These are phyloP conservation scores for Colletotrichum neosansevieriae DNA, from an alignment of 2,329 filamentous ascomycete genomes.

Conservation along the genomic window DNA sequence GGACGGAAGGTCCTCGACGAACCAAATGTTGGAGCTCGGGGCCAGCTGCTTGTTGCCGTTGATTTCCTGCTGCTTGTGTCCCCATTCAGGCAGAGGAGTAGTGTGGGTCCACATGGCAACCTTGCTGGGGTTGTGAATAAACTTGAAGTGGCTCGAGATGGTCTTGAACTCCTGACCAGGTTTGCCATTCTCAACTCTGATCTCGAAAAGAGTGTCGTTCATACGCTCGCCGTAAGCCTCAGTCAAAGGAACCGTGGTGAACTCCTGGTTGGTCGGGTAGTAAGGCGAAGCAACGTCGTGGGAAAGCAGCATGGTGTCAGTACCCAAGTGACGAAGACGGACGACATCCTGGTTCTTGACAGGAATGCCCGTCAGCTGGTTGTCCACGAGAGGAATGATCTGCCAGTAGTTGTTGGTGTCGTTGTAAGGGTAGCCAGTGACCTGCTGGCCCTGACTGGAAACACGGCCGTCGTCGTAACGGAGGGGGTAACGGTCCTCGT, in stretches of 20 bases:
- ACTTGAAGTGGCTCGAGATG: conserved; percentile 92
- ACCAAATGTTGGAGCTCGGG: conserved; percentile 94
- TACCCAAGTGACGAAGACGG: conserved; percentile 87
- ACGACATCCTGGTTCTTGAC: conserved; percentile 89
- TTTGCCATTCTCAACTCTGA: conserved; percentile 90
- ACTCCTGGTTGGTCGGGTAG: conserved; percentile 98
- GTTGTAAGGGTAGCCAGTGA: conserved; percentile 97
- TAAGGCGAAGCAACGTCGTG: conserved; percentile 98
- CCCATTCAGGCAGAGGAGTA: conserved; percentile 96
- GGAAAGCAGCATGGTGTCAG: conserved; percentile 86
- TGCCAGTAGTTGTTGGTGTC: conserved; percentile 99
- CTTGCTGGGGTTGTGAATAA: conserved; percentile 93
- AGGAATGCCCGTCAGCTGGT: conserved; percentile 68
- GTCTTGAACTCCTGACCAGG: conserved; percentile 86
- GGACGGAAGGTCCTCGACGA: conserved; percentile 90
- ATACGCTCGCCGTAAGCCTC: conserved; percentile 79
- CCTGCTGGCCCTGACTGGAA: conserved; percentile 97
- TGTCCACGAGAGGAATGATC: conserved; percentile 78
- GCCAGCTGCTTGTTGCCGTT: conserved; percentile 98
- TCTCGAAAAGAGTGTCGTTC: conserved; percentile 93
- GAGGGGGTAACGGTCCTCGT: conserved; percentile 88
- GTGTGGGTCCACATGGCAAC: conserved; percentile 99
- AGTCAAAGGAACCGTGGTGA: conserved; percentile 82
- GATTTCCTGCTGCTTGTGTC: conserved; percentile 96
- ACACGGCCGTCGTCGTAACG: conserved; percentile 98